Conservation (phyloP, 2,329 filamentous ascomycete genomes). For the Colletotrichum euphorbiae region DNA sequence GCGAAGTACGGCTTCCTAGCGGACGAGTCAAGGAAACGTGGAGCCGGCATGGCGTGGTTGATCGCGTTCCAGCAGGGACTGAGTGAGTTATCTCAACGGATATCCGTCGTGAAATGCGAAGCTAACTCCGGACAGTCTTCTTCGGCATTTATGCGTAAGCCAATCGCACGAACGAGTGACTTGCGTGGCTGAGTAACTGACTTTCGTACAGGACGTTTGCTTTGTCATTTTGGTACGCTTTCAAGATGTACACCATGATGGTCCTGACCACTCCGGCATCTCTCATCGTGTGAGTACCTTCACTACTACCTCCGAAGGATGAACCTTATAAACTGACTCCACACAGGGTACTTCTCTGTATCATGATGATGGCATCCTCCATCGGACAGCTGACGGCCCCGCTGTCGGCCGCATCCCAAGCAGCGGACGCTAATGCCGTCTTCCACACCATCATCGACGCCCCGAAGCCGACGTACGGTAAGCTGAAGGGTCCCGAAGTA, state of each 20-base stretch:
- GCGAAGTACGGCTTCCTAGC: slow-evolving; percentile 52
- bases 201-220: slow-evolving; percentile 38
- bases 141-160: slow-evolving; percentile 42
- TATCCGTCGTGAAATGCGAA: neutral
- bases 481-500: slow-evolving; percentile 62
- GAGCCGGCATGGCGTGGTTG: slow-evolving; percentile 43
- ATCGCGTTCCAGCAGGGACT: slow-evolving; percentile 44
- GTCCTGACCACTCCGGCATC: slow-evolving; percentile 40
- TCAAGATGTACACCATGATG: slow-evolving; percentile 41
- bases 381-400: slow-evolving; percentile 50
- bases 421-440: slow-evolving; percentile 51
- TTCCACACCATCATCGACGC: slow-evolving; percentile 59
- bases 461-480: slow-evolving; percentile 52
- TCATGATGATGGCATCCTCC: slow-evolving; percentile 47
- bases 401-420: slow-evolving; percentile 49
- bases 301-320: neutral
- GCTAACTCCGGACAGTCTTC: slow-evolving; percentile 37
- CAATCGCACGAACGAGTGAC: neutral
- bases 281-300: slow-evolving; percentile 41
- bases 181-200: neutral
- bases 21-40: slow-evolving; percentile 49
- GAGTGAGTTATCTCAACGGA: slow-evolving; percentile 36
- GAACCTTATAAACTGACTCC: neutral
- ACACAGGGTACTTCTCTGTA: slow-evolving; percentile 41
- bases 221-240: slow-evolving; percentile 42